A percentile compares a stretch with the other conserved stretches of the same genome.
phyloP scores from a whole-genome alignment of 805 yeast genomes.

The Nakazawaea wickerhamii region DNA sequence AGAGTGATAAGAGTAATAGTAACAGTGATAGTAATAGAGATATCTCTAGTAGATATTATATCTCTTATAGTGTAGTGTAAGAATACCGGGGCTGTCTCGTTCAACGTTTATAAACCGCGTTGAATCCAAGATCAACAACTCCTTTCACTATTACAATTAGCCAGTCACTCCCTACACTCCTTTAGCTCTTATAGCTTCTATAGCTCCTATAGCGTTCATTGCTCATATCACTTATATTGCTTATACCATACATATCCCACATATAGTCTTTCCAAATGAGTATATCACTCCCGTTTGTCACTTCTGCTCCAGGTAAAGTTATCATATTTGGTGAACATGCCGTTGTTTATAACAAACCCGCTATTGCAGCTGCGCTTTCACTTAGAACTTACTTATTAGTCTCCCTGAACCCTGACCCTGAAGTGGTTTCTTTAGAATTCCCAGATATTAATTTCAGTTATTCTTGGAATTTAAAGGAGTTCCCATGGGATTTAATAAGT shows the following conservation, averaged over 20 bases:
- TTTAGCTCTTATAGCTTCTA: no score
- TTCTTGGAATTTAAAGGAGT: conserved; percentile 53
- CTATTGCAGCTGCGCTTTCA: conserved; percentile 91
- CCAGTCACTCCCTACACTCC: no score
- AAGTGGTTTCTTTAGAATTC: conserved; percentile 59
- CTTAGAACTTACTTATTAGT: conserved; percentile 78
- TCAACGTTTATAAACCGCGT: no score
- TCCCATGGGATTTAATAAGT: conserved; percentile 51
- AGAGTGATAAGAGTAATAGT: no score
- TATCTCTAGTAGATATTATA: no score
- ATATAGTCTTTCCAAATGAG: background rate
- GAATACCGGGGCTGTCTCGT: no score
- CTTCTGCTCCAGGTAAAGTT: conserved; percentile 95
- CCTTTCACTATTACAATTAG: no score
- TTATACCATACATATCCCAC: background rate
- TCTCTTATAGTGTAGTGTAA: no score
- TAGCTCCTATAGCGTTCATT: no score
- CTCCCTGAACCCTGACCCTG: conserved; percentile 35
- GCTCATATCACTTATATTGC: background rate
- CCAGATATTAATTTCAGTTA: conserved; percentile 73
- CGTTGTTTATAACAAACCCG: conserved; percentile 90
- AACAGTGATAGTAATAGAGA: no score
- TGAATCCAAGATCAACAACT: no score
- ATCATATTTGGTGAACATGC: conserved; percentile 96
- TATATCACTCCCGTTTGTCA: conserved; percentile 49